Evolutionary conservation across 106 monocot species (phyloP).

Genomic region (Dendrobium chrysotoxum): DNA sequence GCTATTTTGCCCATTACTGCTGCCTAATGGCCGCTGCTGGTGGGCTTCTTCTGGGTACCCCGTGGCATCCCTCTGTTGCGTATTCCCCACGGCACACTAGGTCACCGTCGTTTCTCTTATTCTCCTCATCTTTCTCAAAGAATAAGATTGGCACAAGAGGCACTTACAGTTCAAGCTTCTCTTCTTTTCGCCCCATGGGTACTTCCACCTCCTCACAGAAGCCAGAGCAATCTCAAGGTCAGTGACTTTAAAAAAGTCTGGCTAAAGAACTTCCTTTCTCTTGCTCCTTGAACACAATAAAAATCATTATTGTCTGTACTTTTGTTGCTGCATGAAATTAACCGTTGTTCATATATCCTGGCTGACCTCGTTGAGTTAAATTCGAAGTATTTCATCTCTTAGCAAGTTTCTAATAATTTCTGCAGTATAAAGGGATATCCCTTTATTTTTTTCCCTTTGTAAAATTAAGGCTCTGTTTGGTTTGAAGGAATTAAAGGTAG

Average conservation of each 20-base stretch:
- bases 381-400: no score
- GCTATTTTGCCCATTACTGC: no score
- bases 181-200: not conserved
- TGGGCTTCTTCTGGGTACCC: not conserved
- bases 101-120: not conserved
- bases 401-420: no score
- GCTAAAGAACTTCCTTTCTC: not conserved
- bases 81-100: not conserved
- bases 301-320: not conserved
- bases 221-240: conserved; percentile 1
- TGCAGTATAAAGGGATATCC: no score
- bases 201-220: not conserved
- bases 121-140: not conserved
- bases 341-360: not conserved
- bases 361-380: not conserved
- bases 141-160: not conserved
- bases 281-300: not conserved
- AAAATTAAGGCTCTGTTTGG: not conserved
- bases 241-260: not conserved
- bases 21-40: not conserved
- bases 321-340: no score
- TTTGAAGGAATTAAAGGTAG: not conserved
- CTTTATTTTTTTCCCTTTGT: not conserved
- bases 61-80: not conserved
- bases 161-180: not conserved